Evolutionary conservation across 1,139 yeast species (phyloP).

Genomic region (Protomyces inundatus): DNA sequence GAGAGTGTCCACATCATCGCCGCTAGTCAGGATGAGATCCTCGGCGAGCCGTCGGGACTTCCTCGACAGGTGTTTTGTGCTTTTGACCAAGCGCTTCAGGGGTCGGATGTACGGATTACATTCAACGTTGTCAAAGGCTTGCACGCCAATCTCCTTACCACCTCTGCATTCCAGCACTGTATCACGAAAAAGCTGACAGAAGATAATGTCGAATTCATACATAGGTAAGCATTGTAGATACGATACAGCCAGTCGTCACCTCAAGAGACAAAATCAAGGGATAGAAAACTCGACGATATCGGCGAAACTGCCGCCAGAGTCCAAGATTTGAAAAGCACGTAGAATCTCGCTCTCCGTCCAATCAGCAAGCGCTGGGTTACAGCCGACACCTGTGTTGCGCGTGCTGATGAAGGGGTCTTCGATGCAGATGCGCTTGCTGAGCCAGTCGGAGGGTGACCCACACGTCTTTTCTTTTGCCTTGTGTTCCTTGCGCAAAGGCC

Average conservation of each 20-base stretch:
- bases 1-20: not conserved
- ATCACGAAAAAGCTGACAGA: not conserved
- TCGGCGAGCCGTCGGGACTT: not conserved
- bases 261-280: not conserved
- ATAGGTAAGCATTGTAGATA: not conserved
- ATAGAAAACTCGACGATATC: slow-evolving; percentile 13
- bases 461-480: not conserved
- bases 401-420: slow-evolving; percentile 17
- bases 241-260: not conserved
- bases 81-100: not conserved
- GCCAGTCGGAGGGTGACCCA: slow-evolving; percentile 3
- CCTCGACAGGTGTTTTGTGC: not conserved
- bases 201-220: not conserved
- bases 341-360: slow-evolving; percentile 15
- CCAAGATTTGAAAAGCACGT: slow-evolving; percentile 1
- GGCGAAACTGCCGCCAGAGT: slow-evolving; percentile 16
- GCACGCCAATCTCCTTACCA: not conserved
- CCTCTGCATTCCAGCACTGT: not conserved
- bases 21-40: not conserved
- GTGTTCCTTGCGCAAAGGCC: slow-evolving; percentile 3
- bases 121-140: not conserved
- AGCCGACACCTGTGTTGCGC: slow-evolving; percentile 21
- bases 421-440: slow-evolving; percentile 9
- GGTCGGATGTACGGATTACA: not conserved
- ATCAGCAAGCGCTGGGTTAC: slow-evolving; percentile 3